Percentiles rank a stretch among this genome's conserved stretches.
These are phyloP conservation scores for Fusarium verrucosum DNA, from an alignment of 2,329 filamentous ascomycete species.

Conservation along the genomic window DNA sequence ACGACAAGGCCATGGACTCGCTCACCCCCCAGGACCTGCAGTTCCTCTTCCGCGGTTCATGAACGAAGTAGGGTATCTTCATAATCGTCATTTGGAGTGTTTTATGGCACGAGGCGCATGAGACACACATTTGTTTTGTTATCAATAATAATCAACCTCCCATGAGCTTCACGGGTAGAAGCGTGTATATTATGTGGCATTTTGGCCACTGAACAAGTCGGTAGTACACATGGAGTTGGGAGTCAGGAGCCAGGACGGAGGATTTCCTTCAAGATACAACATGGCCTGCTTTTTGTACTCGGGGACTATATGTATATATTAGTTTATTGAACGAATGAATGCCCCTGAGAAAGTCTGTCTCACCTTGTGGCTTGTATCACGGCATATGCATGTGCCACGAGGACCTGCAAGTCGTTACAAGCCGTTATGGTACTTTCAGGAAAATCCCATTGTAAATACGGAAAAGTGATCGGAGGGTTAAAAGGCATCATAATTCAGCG, in stretches of 20 bases:
- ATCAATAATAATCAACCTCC: not conserved
- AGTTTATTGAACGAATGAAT: conserved; percentile 4
- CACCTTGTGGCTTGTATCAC: not conserved
- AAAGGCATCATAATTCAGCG: too few species aligned
- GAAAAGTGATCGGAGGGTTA: too few species aligned
- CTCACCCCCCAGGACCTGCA: conserved; percentile 92
- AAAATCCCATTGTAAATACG: too few species aligned
- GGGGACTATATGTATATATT: not conserved
- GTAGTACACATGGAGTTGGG: conserved; percentile 16
- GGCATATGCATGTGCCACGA: not conserved
- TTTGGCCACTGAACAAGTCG: not conserved
- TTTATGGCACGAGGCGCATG: not conserved
- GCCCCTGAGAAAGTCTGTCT: not conserved
- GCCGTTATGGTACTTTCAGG: too few species aligned
- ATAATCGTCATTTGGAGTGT: not conserved
- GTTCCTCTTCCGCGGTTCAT: conserved; percentile 86
- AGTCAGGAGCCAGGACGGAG: conserved; percentile 1
- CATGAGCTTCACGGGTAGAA: not conserved
- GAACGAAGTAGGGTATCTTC: conserved; percentile 11
- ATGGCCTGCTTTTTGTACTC: not conserved
- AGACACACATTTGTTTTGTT: not conserved
- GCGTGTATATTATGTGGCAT: conserved; percentile 14
- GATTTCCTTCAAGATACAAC: not conserved
- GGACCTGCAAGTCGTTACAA: not conserved
- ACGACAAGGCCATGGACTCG: conserved; percentile 89